Evolutionary conservation across 2,329 filamentous ascomycete genomes (phyloP), one percentile per base, ranked within the genome.

Genomic region (Exserohilum rostratum): DNA sequence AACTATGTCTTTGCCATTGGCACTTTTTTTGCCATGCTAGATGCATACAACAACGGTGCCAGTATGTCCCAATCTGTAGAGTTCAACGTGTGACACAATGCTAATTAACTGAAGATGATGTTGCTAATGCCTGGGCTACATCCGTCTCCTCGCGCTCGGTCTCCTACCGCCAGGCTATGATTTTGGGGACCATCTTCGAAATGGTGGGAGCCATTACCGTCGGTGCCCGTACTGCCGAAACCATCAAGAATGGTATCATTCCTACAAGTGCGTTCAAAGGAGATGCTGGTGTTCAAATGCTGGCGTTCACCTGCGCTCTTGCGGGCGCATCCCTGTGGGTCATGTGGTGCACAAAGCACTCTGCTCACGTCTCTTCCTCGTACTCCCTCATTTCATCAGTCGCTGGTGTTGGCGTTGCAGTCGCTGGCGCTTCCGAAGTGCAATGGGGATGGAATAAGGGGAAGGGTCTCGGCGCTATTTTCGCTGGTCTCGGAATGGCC

Each of bases 51-150:
- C 82, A 91, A 90, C 74, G 88, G 88, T 74, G 88, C 88, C 67
- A 90, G 87, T 90, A 78, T 77, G 86, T 84, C 25, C 13, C 44
- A 5, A 11, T 22, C 5, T 22, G 31, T 1, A 7, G 15, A 5
- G 6, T 27, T 10, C 13, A 2, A 11, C 27, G 10, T 5, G 6
- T 11, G 3, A 12, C 4, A 5, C 27, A 18, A 25, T 31, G 38
- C 58, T 66, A 46, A 70, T 53, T 49, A 29, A 12, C 3, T 37
- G n/a, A n/a, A 73, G 86, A 92, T 76, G 90, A 93, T 88, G 90
- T 93, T 53, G 90, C 90, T 70, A 93, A 93, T 77, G 80, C 90
- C 46, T 93, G 89, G 87, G 90, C 90, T 50, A 93, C 90, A 65
- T 88, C 85, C 67, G 89, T 93, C 55, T 92, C 90, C 17, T 92